A percentile compares a stretch with the other conserved stretches of the same genome.
These are phyloP conservation scores for Cyberlindnera suaveolens DNA, from an alignment of 805 yeast genomes.

Conservation along the genomic window DNA sequence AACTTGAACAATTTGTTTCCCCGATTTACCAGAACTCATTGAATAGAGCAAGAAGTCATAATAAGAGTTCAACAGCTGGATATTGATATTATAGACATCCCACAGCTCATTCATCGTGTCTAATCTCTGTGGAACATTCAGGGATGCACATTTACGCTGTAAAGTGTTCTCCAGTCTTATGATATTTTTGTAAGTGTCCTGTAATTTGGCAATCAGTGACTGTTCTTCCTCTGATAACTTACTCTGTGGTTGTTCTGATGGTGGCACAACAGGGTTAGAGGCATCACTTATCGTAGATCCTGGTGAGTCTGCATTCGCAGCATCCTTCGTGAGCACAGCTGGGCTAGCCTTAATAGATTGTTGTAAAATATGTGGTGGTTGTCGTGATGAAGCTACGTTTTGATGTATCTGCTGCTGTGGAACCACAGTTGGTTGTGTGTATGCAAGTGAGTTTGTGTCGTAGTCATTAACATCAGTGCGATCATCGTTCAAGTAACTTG, in stretches of 20 bases:
- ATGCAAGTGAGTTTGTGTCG: constrained; percentile 13
- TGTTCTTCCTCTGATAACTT: constrained; percentile 50
- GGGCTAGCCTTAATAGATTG: constrained; percentile 2
- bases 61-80: constrained; percentile 61
- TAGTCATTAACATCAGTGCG: constrained; percentile 17
- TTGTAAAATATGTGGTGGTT: constrained; percentile 3
- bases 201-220: constrained; percentile 60
- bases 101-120: constrained; percentile 59
- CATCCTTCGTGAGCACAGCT: constrained; percentile 9
- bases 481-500: constrained; percentile 18
- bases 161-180: constrained; percentile 62
- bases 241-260: constrained; percentile 7
- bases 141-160: constrained; percentile 62
- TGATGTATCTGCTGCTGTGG: constrained; percentile 3
- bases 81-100: constrained; percentile 64
- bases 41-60: constrained; percentile 69
- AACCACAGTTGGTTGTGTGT: constrained; percentile 11
- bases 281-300: constrained; percentile 15
- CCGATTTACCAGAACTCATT: constrained; percentile 67
- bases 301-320: constrained; percentile 15
- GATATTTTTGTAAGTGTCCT: constrained; percentile 67
- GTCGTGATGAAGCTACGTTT: constrained; percentile 3
- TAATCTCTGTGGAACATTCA: constrained; percentile 45
- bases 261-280: constrained; percentile 5
- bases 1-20: constrained; percentile 68